Percentiles rank a stretch among this genome's conserved stretches.
phyloP scores from a whole-genome alignment of 805 yeast species.

The Lipomyces chichibuensis region DNA sequence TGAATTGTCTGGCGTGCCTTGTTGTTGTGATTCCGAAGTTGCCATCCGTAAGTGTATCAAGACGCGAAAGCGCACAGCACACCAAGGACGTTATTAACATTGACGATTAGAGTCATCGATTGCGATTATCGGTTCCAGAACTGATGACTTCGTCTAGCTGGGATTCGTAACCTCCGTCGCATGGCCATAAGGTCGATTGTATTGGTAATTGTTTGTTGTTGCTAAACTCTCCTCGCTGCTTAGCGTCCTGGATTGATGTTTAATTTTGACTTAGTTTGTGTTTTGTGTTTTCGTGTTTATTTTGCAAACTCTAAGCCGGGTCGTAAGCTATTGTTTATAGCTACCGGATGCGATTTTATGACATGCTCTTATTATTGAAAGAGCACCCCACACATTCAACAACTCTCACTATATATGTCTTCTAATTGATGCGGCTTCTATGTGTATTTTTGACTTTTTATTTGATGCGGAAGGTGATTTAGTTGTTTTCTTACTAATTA shows the following conservation, averaged over 20 bases:
- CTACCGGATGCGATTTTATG: background rate
- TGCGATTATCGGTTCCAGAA: slow-evolving; percentile 34
- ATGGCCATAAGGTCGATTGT: background rate
- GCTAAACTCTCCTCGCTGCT: background rate
- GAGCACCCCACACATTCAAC: background rate
- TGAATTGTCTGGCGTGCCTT: slow-evolving; percentile 79
- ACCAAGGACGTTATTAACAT: background rate
- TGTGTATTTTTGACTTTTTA: background rate
- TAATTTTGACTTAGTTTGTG: slow-evolving; percentile 5
- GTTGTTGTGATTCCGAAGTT: slow-evolving; percentile 90
- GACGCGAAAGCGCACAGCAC: background rate
- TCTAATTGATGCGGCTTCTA: background rate
- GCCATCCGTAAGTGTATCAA: slow-evolving; percentile 49
- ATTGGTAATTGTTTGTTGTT: background rate
- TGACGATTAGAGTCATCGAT: slow-evolving; percentile 30
- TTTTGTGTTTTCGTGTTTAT: slow-evolving; percentile 1
- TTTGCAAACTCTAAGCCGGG: background rate
- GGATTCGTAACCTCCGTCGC: background rate
- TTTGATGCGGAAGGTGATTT: background rate
- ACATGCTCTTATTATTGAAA: background rate
- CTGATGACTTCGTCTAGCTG: slow-evolving; percentile 6
- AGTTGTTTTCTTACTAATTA: background rate
- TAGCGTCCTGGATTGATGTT: slow-evolving; percentile 1
- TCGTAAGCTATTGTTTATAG: background rate
- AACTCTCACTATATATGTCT: background rate